A percentile compares a stretch with the other conserved stretches of the same genome.
These are phyloP conservation scores for Eucalyptus albens DNA, from an alignment of 345 rosid genomes.

Conservation along the genomic window DNA sequence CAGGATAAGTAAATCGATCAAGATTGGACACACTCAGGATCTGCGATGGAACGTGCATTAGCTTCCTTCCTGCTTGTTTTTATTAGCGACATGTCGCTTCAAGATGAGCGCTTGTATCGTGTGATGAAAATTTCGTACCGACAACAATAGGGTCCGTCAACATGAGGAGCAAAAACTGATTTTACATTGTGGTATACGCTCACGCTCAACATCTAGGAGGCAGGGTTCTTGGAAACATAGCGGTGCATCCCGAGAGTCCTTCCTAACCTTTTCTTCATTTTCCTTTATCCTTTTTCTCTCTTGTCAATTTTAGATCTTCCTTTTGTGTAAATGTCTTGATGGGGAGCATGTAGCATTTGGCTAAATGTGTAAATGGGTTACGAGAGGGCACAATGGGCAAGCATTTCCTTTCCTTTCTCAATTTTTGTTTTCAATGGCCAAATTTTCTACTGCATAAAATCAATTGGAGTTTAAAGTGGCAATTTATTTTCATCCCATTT, in stretches of 20 bases:
- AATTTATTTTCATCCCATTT: not conserved
- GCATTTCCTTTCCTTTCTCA: not conserved
- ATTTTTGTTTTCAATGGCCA: not conserved
- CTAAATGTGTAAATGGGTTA: not conserved
- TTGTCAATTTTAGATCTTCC: not conserved
- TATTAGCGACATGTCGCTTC: not conserved
- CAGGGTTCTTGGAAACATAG: not conserved
- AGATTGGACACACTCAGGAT: not conserved
- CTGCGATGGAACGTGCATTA: not conserved
- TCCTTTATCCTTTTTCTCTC: no score
- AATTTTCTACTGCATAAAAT: not conserved
- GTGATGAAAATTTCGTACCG: not conserved
- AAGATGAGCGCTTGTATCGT: not conserved
- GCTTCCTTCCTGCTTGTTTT: not conserved
- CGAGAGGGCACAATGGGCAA: not conserved
- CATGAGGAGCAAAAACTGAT: not conserved
- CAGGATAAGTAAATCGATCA: not conserved
- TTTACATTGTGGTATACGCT: not conserved
- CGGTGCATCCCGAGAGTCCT: not conserved
- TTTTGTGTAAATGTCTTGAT: not conserved
- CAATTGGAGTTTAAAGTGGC: not conserved
- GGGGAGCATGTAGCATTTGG: not conserved
- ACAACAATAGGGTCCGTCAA: not conserved
- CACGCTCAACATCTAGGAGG: not conserved
- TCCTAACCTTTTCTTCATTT: no score